A percentile compares a stretch with the other conserved stretches of the same genome.
phyloP scores from a whole-genome alignment of 371 early-diverging fungal genomes.

The Catenaria anguillulae region DNA sequence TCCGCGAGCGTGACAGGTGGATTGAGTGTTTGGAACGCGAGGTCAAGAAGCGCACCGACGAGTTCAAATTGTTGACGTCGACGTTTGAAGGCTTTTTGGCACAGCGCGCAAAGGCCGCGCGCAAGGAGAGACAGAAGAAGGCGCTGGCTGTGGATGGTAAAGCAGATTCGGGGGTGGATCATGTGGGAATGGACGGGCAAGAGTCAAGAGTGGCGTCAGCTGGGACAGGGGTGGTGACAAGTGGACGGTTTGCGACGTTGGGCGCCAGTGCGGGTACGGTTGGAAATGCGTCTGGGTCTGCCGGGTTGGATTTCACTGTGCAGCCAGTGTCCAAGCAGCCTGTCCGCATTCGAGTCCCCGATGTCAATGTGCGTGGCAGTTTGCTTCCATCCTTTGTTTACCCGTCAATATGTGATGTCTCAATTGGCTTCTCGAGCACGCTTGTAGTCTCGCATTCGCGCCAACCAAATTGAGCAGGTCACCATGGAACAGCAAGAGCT shows the following conservation, averaged over 20 bases:
- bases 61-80: conserved; percentile 26
- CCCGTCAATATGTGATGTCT: background rate
- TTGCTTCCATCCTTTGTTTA: background rate
- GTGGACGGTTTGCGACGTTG: background rate
- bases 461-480: background rate
- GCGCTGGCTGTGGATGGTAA: too few species aligned
- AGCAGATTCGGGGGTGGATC: too few species aligned
- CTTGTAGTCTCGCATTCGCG: background rate
- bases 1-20: conserved; percentile 30
- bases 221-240: background rate
- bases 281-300: too few species aligned
- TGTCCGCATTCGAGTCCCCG: background rate
- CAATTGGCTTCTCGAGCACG: background rate
- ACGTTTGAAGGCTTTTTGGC: conserved; percentile 36
- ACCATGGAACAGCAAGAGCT: conserved; percentile 19
- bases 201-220: background rate
- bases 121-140: too few species aligned
- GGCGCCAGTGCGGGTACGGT: background rate
- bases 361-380: background rate
- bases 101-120: conserved; percentile 20
- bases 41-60: conserved; percentile 25
- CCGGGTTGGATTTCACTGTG: background rate
- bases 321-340: background rate
- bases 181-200: conserved; percentile 12
- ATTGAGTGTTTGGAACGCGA: conserved; percentile 31